These are phyloP conservation scores for Botryotinia narcissicola DNA, from an alignment of 2,329 filamentous ascomycete species.

Conservation along the genomic window DNA sequence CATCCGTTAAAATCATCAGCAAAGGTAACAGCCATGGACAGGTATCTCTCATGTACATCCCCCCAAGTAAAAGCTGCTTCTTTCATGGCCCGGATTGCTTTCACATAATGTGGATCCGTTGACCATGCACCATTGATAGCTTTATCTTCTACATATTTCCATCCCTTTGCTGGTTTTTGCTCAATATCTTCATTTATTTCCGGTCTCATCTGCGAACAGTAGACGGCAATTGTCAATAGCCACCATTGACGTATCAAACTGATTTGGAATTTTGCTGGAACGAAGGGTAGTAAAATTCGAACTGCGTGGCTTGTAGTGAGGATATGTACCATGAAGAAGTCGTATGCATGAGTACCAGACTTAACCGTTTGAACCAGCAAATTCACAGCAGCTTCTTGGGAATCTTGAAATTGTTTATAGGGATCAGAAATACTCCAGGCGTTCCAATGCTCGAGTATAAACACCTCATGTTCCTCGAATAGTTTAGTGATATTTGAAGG, in stretches of 20 bases:
- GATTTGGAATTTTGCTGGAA: conserved; percentile 72
- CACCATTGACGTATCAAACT: conserved; percentile 83
- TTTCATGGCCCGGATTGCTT: conserved; percentile 72
- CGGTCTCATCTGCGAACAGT: conserved; percentile 73
- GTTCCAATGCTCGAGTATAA: conserved; percentile 86
- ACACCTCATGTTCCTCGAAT: conserved; percentile 65
- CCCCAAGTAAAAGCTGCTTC: conserved; percentile 74
- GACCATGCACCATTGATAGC: conserved; percentile 66
- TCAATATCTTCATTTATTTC: conserved; percentile 65
- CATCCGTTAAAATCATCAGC: conserved; percentile 72
- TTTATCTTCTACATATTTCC: conserved; percentile 72
- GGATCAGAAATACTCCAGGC: conserved; percentile 74
- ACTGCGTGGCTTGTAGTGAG: conserved; percentile 86
- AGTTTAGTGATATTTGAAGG: conserved; percentile 64
- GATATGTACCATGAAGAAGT: conserved; percentile 80
- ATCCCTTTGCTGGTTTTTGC: conserved; percentile 55
- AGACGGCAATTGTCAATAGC: conserved; percentile 76
- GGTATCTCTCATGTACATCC: conserved; percentile 62
- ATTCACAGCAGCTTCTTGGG: conserved; percentile 59
- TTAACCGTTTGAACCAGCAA: conserved; percentile 61
- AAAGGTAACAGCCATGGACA: conserved; percentile 68
- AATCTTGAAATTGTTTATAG: conserved; percentile 70
- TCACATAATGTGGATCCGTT: conserved; percentile 80
- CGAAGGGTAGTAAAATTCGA: conserved; percentile 74
- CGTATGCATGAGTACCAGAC: conserved; percentile 63